Percentiles rank a stretch among this genome's conserved stretches.
Evolutionary conservation across 805 yeast genomes (phyloP).

Genomic region (Metschnikowia cubensis): DNA sequence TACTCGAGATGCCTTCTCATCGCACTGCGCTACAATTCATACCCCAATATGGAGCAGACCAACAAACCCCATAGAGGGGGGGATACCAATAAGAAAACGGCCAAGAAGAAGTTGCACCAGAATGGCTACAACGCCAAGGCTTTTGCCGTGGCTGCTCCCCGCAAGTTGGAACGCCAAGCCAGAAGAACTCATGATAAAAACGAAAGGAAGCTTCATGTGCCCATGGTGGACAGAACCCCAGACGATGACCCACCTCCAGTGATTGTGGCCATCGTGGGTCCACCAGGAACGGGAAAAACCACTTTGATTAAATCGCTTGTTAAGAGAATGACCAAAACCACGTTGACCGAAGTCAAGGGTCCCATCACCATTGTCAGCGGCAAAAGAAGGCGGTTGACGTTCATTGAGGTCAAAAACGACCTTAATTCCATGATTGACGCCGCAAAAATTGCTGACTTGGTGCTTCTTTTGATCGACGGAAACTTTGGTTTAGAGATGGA

Average conservation of each 20-base stretch:
- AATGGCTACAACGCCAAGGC: constrained; percentile 60
- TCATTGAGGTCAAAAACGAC: constrained; percentile 90
- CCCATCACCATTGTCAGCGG: constrained; percentile 97
- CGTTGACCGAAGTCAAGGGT: constrained; percentile 83
- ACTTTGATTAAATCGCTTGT: constrained; percentile 87
- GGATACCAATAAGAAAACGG: constrained; percentile 46
- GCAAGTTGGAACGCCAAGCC: constrained; percentile 80
- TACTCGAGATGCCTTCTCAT: constrained; percentile 9
- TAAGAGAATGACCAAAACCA: constrained; percentile 81
- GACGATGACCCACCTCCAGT: constrained; percentile 98
- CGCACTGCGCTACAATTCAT: constrained; percentile 9
- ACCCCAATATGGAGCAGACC: constrained; percentile 40
- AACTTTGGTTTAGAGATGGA: constrained; percentile 99
- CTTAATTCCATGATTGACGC: constrained; percentile 93
- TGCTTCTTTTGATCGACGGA: constrained; percentile 86
- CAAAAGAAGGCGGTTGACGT: constrained; percentile 85
- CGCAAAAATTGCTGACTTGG: constrained; percentile 92
- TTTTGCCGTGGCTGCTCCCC: constrained; percentile 55
- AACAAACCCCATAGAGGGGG: constrained; percentile 79
- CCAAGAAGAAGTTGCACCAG: constrained; percentile 82
- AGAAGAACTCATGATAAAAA: constrained; percentile 76
- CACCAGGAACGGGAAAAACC: constrained; percentile 97
- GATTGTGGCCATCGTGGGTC: constrained; percentile 95
- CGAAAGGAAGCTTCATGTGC: constrained; percentile 87
- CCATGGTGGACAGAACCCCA: constrained; percentile 96